Evolutionary conservation across 2,329 filamentous ascomycete species (phyloP).

Genomic region (Aspergillus sp.): DNA sequence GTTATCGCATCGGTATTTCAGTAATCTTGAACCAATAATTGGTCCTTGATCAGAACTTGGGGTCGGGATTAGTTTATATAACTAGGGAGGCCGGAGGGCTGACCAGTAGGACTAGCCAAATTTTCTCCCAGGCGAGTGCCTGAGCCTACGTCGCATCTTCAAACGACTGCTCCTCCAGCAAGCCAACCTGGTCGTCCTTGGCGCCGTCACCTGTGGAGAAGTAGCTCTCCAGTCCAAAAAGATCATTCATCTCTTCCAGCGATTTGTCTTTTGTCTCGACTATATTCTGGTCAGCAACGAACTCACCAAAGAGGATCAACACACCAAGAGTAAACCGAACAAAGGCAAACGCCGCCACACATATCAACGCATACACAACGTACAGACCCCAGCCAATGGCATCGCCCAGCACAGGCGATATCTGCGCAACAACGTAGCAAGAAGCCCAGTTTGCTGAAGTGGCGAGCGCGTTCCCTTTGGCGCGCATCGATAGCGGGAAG

Average conservation of each 20-base stretch:
- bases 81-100: too few species aligned
- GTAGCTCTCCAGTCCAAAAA: slow-evolving; percentile 19
- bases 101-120: too few species aligned
- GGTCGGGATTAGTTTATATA: too few species aligned
- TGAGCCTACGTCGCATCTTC: neutral
- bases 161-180: neutral
- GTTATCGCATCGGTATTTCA: too few species aligned
- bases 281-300: neutral
- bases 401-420: slow-evolving; percentile 15
- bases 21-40: too few species aligned
- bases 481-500: slow-evolving; percentile 14
- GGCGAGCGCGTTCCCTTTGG: slow-evolving; percentile 11
- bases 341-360: slow-evolving; percentile 19
- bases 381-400: slow-evolving; percentile 21
- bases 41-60: too few species aligned
- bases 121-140: too few species aligned
- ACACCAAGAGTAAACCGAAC: slow-evolving; percentile 18
- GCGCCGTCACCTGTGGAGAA: slow-evolving; percentile 9
- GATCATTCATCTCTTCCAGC: slow-evolving; percentile 19
- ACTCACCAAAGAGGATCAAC: neutral
- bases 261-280: slow-evolving; percentile 19
- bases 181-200: neutral
- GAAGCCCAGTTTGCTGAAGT: slow-evolving; percentile 14
- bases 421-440: slow-evolving; percentile 21
- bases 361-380: slow-evolving; percentile 21